Percentiles rank a stretch among this genome's conserved stretches.
Conservation (phyloP, 163 green algal species). For the Chlamydomonas reinhardtii region DNA sequence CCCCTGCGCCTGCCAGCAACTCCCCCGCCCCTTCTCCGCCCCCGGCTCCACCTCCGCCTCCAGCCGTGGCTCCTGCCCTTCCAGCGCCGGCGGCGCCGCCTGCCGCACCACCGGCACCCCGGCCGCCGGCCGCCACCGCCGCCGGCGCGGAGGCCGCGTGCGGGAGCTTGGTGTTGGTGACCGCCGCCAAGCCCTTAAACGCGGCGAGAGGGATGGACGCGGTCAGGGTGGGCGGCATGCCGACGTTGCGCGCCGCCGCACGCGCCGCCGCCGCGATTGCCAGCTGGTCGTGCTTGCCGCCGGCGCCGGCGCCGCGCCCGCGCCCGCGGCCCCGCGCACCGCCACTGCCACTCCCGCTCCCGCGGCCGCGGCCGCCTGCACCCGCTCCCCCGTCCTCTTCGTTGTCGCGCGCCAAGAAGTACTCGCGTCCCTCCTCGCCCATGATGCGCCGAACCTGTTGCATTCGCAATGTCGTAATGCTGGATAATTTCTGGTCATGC, state of each 20-base stretch:
- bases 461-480: no score
- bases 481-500: no score
- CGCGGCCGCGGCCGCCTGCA: neutral
- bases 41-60: neutral
- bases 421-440: constrained; percentile 74
- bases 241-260: neutral
- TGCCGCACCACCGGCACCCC: neutral
- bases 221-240: constrained; percentile 18
- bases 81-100: neutral
- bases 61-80: neutral
- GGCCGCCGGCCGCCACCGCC: no score
- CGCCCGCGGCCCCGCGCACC: neutral
- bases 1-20: neutral
- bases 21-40: neutral
- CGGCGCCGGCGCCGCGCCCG: neutral
- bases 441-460: constrained; percentile 66
- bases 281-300: neutral
- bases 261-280: constrained; percentile 20
- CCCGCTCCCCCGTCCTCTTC: neutral
- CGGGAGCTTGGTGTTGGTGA: neutral
- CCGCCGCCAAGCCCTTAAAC: constrained; percentile 31
- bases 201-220: constrained; percentile 39
- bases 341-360: constrained; percentile 22
- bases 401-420: constrained; percentile 65
- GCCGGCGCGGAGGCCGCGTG: no score